Percentiles rank a stretch among this genome's conserved stretches.
Conservation (phyloP, 345 rosid species). For the Dovyalis caffra region DNA sequence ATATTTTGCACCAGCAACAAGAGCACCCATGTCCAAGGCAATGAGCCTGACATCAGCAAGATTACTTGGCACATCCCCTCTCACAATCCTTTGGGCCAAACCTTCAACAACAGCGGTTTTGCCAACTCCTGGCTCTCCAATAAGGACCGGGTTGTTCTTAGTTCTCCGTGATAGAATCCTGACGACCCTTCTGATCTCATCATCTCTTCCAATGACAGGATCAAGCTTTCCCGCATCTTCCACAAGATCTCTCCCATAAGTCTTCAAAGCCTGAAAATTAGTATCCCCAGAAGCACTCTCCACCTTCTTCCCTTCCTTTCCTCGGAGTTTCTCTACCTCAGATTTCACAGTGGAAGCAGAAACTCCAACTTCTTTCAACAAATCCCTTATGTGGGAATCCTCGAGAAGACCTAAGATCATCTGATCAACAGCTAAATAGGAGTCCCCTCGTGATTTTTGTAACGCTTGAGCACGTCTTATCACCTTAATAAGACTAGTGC, state of each 20-base stretch:
- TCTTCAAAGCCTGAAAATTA: constrained; percentile 75
- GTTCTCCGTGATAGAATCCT: constrained; percentile 87
- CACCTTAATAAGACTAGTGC: constrained; percentile 63
- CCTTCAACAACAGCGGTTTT: constrained; percentile 98
- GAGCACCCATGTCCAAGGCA: constrained; percentile 85
- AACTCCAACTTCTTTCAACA: constrained; percentile 71
- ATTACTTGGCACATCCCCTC: constrained; percentile 87
- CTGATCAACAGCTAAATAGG: constrained; percentile 80
- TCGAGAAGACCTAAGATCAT: constrained; percentile 73
- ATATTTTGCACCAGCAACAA: constrained; percentile 83
- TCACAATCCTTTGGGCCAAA: constrained; percentile 81
- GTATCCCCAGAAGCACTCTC: constrained; percentile 88
- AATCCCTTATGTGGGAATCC: constrained; percentile 75
- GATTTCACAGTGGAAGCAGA: constrained; percentile 51
- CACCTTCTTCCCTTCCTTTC: constrained; percentile 83
- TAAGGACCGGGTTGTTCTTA: constrained; percentile 89
- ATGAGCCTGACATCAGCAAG: constrained; percentile 81
- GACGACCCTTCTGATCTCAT: constrained; percentile 78
- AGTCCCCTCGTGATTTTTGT: constrained; percentile 61
- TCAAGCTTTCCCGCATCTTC: constrained; percentile 94
- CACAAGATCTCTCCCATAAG: constrained; percentile 86
- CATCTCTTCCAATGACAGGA: constrained; percentile 89
- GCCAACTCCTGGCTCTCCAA: constrained; percentile 95
- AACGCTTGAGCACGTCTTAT: constrained; percentile 74
- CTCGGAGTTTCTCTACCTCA: constrained; percentile 82